Conservation (phyloP, 163 green algal species). For the Scenedesmus sp. region DNA sequence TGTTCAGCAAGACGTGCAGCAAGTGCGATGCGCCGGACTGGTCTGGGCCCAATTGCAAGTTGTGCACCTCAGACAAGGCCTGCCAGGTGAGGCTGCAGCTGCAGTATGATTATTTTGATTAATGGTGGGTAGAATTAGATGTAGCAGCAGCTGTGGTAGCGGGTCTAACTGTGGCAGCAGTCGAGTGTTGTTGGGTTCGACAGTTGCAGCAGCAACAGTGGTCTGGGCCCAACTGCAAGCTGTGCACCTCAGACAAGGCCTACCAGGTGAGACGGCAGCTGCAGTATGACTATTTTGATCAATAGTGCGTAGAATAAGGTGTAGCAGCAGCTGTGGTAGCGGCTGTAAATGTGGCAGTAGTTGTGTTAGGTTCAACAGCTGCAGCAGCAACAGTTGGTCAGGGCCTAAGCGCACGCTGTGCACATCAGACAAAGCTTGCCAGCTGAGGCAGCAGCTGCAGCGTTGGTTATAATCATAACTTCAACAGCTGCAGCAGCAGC, state of each 20-base stretch:
- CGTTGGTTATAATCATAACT: too few relatives aligned
- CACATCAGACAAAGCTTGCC: too few relatives aligned
- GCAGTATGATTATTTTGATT: background rate
- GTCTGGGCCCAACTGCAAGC: background rate
- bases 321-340: too few relatives aligned
- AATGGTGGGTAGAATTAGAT: background rate
- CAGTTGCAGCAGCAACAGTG: background rate
- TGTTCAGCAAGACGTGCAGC: conserved; percentile 30
- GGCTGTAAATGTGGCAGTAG: too few relatives aligned
- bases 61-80: conserved; percentile 34
- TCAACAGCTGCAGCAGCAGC: too few relatives aligned
- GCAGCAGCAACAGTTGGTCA: too few relatives aligned
- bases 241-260: background rate
- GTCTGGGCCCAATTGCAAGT: conserved; percentile 36
- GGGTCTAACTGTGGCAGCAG: background rate
- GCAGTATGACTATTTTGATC: too few relatives aligned
- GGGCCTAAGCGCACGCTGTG: too few relatives aligned
- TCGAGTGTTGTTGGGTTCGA: background rate
- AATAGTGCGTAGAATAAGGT: too few relatives aligned
- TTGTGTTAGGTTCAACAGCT: too few relatives aligned
- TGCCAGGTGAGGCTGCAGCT: conserved; percentile 15
- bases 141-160: background rate
- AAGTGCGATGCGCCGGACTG: conserved; percentile 15
- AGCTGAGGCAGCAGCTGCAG: too few relatives aligned
- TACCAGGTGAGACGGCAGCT: too few relatives aligned